Base-by-base conservation (phyloP, 495 filamentous ascomycete genomes). In the Penicillium manginii region DNA sequence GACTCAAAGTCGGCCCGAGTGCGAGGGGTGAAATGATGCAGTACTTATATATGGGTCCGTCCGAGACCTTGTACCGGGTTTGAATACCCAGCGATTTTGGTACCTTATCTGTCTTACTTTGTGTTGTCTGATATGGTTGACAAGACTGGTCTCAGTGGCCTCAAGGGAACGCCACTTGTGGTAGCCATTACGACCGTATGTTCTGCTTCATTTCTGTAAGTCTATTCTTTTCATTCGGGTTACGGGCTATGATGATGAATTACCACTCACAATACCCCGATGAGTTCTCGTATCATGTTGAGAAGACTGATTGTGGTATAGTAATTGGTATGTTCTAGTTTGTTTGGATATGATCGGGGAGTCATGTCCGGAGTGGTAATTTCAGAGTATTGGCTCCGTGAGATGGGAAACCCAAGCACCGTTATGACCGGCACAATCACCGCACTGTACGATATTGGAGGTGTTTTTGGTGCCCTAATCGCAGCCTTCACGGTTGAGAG, bases 361-460 rank as follows among this genome's bases (percentile, higher is more conserved):
- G 70, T 73, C 49, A 70, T 73, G 60, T 69, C 66, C 4, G 69
- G 70, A 2, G 62, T 64, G 18, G 58, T 64, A 19, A 55, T 64
- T 2, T 64, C 54, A 3, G 29, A 61, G 11, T 54, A 64, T 33
- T 64, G 62, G 62, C 62, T 64, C 4, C 47, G 51, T 7, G 58
- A 53, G 22, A 61, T 64, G 58, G 58, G 54, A 11, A 42, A 61
- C 31, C 62, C 58, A 1, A 61, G 62, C 23, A 64, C 58, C 1
- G 54, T 64, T 5, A 60, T 64, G 61, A 57, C 58, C 8, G 57
- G 47, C 18, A 66, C 52, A 7, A 64, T 84, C 21, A 83, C 79
- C 0, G 78, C 81, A 0, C 66, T 84, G 15, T 84, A 84, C 63
- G 78, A 82, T 52, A 71, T 84, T 46, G 83, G 81, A 10, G 82